phyloP scores from a whole-genome alignment of 495 filamentous ascomycete species.

The Daldinia childiae region DNA sequence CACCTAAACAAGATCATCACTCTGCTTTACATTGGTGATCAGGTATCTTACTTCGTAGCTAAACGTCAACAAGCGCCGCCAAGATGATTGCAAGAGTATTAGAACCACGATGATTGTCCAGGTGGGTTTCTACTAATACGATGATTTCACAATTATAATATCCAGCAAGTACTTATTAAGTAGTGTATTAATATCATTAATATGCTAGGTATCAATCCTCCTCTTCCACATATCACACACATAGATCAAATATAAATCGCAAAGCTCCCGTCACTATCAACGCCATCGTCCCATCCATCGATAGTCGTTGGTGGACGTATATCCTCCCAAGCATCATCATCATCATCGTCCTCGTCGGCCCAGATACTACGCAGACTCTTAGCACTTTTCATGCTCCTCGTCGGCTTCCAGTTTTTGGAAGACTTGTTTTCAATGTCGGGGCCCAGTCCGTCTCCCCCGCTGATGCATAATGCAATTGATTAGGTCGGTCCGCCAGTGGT shows the following conservation, averaged over 20 bases:
- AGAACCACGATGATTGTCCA: not conserved
- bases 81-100: not conserved
- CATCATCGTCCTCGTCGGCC: conserved; percentile 31
- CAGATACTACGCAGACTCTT: conserved; percentile 38
- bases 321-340: conserved; percentile 45
- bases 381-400: conserved; percentile 38
- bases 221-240: not conserved
- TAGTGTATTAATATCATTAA: not conserved
- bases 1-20: too few species aligned
- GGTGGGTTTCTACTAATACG: not conserved
- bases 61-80: too few species aligned
- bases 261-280: conserved; percentile 44
- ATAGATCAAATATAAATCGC: conserved; percentile 45
- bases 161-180: not conserved
- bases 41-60: not conserved
- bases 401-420: conserved; percentile 32
- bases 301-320: conserved; percentile 42
- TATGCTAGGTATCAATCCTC: not conserved
- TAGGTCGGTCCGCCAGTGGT: conserved; percentile 27
- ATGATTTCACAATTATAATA: not conserved
- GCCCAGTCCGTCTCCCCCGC: conserved; percentile 2
- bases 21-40: not conserved
- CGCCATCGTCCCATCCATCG: conserved; percentile 38
- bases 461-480: conserved; percentile 11
- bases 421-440: conserved; percentile 9